phyloP scores from a whole-genome alignment of 768 basidiomycete genomes.

The Multifurca ochricompacta region DNA sequence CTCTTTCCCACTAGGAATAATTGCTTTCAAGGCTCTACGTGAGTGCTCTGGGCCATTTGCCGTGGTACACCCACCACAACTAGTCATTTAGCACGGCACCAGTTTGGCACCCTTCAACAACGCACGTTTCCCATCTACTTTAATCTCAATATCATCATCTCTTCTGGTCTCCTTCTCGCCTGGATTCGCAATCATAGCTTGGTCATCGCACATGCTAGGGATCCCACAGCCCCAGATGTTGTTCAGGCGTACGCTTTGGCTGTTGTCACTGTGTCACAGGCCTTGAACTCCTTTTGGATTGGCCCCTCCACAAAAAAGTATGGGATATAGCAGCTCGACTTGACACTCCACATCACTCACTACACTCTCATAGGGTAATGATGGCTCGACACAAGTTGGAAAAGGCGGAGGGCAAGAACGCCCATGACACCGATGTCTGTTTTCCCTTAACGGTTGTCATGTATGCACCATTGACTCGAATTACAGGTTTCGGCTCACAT shows the following conservation, averaged over 20 bases:
- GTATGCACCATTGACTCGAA: slow-evolving; percentile 6
- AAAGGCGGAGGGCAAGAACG: slow-evolving; percentile 62
- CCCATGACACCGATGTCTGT: slow-evolving; percentile 58
- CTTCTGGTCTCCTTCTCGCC: slow-evolving; percentile 44
- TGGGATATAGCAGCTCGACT: slow-evolving; percentile 20
- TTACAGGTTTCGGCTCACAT: slow-evolving; percentile 56
- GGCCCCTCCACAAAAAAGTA: slow-evolving; percentile 68
- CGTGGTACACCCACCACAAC: not conserved
- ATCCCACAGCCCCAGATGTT: slow-evolving; percentile 50
- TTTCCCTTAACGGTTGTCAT: slow-evolving; percentile 2
- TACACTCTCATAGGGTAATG: slow-evolving; percentile 61
- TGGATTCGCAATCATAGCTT: slow-evolving; percentile 55
- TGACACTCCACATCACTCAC: not conserved
- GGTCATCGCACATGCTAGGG: slow-evolving; percentile 40
- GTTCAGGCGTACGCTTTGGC: slow-evolving; percentile 55
- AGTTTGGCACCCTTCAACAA: slow-evolving; percentile 69
- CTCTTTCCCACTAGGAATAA: slow-evolving; percentile 38
- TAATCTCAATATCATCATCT: slow-evolving; percentile 45
- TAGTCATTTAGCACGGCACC: slow-evolving; percentile 57
- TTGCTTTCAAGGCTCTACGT: slow-evolving; percentile 56
- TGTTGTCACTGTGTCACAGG: slow-evolving; percentile 40
- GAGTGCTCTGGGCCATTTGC: slow-evolving; percentile 23
- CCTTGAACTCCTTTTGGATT: slow-evolving; percentile 58
- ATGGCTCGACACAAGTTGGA: slow-evolving; percentile 64
- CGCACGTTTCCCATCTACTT: slow-evolving; percentile 74